Base-by-base conservation (phyloP, 345 rosid species). In the Eucalyptus lansdowneana region DNA sequence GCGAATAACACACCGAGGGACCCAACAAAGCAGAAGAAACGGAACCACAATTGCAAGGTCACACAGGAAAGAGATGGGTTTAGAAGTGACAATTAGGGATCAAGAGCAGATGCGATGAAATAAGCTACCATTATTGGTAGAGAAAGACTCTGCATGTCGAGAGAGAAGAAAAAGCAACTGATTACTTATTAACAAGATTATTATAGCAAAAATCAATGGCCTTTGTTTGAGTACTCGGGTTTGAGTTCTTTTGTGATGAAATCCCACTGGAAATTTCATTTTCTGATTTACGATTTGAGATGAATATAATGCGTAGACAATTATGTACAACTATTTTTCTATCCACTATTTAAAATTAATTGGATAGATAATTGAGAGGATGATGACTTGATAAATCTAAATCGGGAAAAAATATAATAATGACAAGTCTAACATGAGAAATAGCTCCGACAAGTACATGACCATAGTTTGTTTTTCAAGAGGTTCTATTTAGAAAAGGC, bases 331-430 rank as follows among this genome's bases (percentile, higher is more conserved):
- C 29, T 53, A 58, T 56, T 24, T 24, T 58, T 58, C 13, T 10
- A 6, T 58, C 14, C 1, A 11, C 0, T 24, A 0, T 58, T 58
- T 25, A 10, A 58, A 58, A 11, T 24, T 24, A 24, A 24, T 53
- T 53, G 1, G 5, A 19, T 17, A 17, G 9, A 9, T 24, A 56
- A 22, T 0, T 0, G 0, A 22, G 72, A n/a, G 72, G 5, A 14
- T 65, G 37, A 29, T 7, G 37, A n/a, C 17, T 29, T 31, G 21
- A 37, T 31, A 31, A 67, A 5, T 9, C 62, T 56, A 56, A 56
- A 56, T 67, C 5, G 4, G 40, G 42, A 16, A 16, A 16, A 4
- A 67, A 67, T 31, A 1, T n/a, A 4, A 4, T 15, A 31, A 15
- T 67, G 37, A n/a, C 76, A 67, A 67, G 76, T n/a, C 80, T 67